Base-by-base conservation (phyloP, 805 yeast genomes). In the Yarrowia sp. region DNA sequence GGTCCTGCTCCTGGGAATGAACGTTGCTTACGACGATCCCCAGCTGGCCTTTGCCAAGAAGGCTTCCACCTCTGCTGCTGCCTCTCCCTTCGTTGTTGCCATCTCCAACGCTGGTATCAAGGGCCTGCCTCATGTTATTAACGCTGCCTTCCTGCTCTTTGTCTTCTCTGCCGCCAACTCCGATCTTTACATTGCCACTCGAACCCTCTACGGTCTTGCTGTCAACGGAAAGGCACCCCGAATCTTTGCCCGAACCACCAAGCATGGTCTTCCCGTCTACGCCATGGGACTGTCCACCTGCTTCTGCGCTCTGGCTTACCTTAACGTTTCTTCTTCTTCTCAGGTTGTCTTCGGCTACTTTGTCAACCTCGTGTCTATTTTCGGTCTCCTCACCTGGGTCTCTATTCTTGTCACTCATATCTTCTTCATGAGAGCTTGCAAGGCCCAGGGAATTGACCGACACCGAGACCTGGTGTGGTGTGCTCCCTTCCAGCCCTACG, bases 21-120 rank as follows among this genome's bases (percentile, higher is more conserved):
- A 85, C 73, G 92, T 88, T 65, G 82, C 89, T 38, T 82, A 83
- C 66, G 79, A 79, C 67, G 86, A 85, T 71, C 80, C 82, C 41
- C 69, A 75, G 54, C 78, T 88, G 67, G 80, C 84, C 17, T 81
- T 84, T 59, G 73, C 77, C 10, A 43, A 46, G 49, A 36, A 65
- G 63, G 26, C 62, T 62, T 63, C 76, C n/a, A 76, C 83, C 1
- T 79, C 79, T 46, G 91, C 92, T 2, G 81, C 87, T 43, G 92
- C 93, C 21, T 88, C 95, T 16, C 96, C 96, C 41, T 90, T 89
- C 71, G 92, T 89, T 62, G 86, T 89, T 71, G 96, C 96, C 54
- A 86, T 90, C 71, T 82, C 82, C 67, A 82, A 82, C 69, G 89
- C 91, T 17, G 75, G 80, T 19, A 89, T 90, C 67, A 70, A 73